Evolutionary conservation across 768 basidiomycete species (phyloP), one percentile per base, ranked within the genome.

Genomic region (Gymnopilus junonius): DNA sequence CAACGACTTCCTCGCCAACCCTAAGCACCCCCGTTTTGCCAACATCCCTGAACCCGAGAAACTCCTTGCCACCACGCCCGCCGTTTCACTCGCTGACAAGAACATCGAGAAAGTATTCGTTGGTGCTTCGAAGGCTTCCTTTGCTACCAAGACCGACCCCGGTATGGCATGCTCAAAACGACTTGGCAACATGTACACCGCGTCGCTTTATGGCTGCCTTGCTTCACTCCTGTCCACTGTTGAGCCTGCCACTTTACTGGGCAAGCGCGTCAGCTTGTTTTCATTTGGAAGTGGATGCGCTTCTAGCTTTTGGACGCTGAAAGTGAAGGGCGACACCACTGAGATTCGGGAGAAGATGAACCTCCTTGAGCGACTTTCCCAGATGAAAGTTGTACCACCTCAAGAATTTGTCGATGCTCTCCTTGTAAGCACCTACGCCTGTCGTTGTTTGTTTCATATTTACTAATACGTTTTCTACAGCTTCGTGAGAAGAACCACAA

Each of bases 111-210:
- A 98, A 85, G 88, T 91, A 7, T 97, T 99, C 79, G 86, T 97
- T 53, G 78, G 76, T n/a, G 80, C 89, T 60, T 89, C 91, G 59
- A 94, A 95, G 74, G 76, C 83, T 8, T 82, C 85, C 20, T 97
- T 94, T 78, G 83, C 85, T 62, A 79, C 84, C 65, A 89, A 90
- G 72, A 91, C 95, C 20, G 87, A 87, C 66, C 92, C 94, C 8
- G 84, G 82, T 25, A 95, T 97, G 87, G 87, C 89, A 59, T 92
- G 90, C 80, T 94, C 95, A 27, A 87, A 88, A 73, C 89, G 95
- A 46, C 87, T 97, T 67, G 97, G 97, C 14, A 99, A 99, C 87
- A 97, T 95, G 91, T 98, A 99, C 85, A 97, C 97, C 12, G 97
- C 91, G 14, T 96, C 94, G 15, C 83, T 99, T 11, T 99, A 96